Evolutionary conservation across 2,329 filamentous ascomycete genomes (phyloP).

Genomic region (Sporothrix humicola): DNA sequence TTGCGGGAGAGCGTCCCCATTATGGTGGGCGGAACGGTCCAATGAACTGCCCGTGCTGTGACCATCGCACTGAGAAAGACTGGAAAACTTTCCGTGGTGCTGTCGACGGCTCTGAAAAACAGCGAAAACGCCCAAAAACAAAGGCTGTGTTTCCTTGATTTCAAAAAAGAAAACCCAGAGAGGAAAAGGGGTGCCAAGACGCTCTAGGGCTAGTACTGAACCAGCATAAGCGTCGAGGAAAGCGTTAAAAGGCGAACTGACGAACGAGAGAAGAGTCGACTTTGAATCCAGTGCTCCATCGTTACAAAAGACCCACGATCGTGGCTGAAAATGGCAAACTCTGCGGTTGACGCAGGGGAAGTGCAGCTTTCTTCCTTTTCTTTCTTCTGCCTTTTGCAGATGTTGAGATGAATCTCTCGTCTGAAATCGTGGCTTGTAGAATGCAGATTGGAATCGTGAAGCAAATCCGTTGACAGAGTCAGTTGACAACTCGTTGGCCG

Average conservation of each 20-base stretch:
- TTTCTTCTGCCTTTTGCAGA: not conserved
- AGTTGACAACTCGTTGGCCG: too few species aligned
- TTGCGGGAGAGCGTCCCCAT: constrained; percentile 5
- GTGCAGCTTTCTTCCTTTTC: not conserved
- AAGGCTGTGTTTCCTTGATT: too few species aligned
- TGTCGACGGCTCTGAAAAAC: not conserved
- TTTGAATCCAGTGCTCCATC: too few species aligned
- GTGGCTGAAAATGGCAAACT: constrained; percentile 28
- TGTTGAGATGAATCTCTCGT: not conserved
- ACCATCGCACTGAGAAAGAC: not conserved
- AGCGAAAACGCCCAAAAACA: not conserved
- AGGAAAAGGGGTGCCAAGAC: constrained; percentile 24
- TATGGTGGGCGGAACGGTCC: not conserved
- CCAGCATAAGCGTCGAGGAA: constrained; percentile 18
- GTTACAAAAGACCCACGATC: constrained; percentile 16
- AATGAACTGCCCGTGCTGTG: not conserved
- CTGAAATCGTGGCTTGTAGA: not conserved
- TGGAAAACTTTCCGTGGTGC: not conserved
- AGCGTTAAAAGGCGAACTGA: too few species aligned
- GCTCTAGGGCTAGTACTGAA: constrained; percentile 28
- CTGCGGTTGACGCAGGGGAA: constrained; percentile 26
- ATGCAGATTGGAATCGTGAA: not conserved
- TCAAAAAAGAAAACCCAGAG: too few species aligned
- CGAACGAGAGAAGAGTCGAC: too few species aligned
- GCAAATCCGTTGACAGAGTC: too few species aligned